Evolutionary conservation across 2,329 filamentous ascomycete species (phyloP), one percentile per base, ranked within the genome.

Genomic region (Microdochium paspali): DNA sequence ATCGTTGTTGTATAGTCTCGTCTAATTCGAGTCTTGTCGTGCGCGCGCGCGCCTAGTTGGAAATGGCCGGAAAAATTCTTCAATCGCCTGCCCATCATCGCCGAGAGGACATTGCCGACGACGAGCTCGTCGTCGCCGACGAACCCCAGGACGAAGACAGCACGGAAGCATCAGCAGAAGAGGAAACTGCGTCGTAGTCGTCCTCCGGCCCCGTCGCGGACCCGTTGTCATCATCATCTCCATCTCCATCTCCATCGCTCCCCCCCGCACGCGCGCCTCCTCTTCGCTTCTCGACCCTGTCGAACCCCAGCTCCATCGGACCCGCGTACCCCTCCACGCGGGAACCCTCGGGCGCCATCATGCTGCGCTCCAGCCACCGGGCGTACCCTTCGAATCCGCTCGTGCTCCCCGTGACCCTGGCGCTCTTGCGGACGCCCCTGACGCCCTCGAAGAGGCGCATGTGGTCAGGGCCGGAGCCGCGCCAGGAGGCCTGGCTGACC

Each of bases 341-440:
- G 20, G 20, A 47, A 44, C 15, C 53, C 50, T 6, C 32, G 44
- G 7, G 44, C 1, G 53, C 57, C 58, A 52, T 63, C 67, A 73
- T 71, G 44, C 58, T 53, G 3, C 44, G 44, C 52, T 61, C 59
- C 23, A 74, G 58, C 69, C 70, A 73, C 9, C 47, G 48, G 3
- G 67, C 56, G 48, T 74, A 73, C n/a, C 60, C 60, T 48, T 68
- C 65, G 43, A 71, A 69, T 31, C 68, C 69, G 2, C 57, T 62
- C 10, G 61, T 61, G 56, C 66, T 66, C 15, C 70, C 70, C 0
- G 50, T 49, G 40, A 74, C 56, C 6, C 49, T 51, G 6, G 66
- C 67, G 12, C 53, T 50, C 44, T 61, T 56, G n/a, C n/a, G n/a
- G 23, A 73, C 65, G 25, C 66, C 68, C 21, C 70, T 53, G 24